phyloP scores from a whole-genome alignment of 108 stramenopile genomes.

The Skeletonema costatum region DNA sequence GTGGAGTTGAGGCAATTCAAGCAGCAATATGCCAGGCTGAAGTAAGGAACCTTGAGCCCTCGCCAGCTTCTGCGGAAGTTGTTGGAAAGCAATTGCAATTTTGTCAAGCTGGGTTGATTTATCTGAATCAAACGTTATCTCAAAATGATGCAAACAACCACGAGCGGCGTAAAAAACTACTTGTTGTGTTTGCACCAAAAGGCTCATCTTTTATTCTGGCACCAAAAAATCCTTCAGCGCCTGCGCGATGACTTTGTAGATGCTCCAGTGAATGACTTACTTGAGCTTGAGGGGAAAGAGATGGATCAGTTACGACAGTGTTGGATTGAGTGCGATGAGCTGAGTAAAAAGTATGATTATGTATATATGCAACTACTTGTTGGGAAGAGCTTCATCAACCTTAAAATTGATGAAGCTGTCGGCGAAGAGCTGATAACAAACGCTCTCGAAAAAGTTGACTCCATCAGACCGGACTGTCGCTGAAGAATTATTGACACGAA shows the following conservation, averaged over 20 bases:
- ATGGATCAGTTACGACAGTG: not conserved
- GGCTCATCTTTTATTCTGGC: slow-evolving; percentile 27
- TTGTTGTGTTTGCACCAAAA: slow-evolving; percentile 29
- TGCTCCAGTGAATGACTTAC: slow-evolving; percentile 14
- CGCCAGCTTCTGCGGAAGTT: not conserved
- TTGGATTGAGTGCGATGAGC: slow-evolving; percentile 14
- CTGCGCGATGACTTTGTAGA: not conserved
- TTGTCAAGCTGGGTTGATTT: slow-evolving; percentile 24
- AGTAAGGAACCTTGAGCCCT: slow-evolving; percentile 18
- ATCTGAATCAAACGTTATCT: slow-evolving; percentile 26
- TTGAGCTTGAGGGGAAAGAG: slow-evolving; percentile 13
- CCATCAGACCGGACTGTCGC: slow-evolving; percentile 5
- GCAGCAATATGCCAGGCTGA: slow-evolving; percentile 28
- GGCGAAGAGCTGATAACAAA: slow-evolving; percentile 11
- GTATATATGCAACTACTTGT: slow-evolving; percentile 10
- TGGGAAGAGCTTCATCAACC: slow-evolving; percentile 12
- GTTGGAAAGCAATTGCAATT: slow-evolving; percentile 18
- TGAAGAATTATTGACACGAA: slow-evolving; percentile 7
- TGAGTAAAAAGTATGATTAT: slow-evolving; percentile 15
- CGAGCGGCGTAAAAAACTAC: slow-evolving; percentile 27
- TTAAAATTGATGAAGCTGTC: not conserved
- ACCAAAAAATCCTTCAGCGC: not conserved
- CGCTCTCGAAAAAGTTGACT: slow-evolving; percentile 5
- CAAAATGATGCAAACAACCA: slow-evolving; percentile 35
- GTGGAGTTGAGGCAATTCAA: slow-evolving; percentile 25